Evolutionary conservation across 2,329 filamentous ascomycete species (phyloP).

Genomic region (Thermoascus crustaceus): DNA sequence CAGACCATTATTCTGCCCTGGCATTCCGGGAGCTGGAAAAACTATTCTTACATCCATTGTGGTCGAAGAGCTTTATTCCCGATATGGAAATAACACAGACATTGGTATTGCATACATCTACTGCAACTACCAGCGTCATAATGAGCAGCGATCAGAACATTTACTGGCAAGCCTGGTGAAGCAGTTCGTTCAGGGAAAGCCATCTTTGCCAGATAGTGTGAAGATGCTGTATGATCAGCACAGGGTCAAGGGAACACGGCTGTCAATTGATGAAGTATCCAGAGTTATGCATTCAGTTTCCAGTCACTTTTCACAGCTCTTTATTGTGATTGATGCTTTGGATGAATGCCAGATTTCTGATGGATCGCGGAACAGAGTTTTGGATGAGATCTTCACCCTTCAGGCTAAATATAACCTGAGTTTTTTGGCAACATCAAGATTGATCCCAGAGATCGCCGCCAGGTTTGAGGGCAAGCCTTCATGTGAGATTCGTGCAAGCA

Average conservation of each 20-base stretch:
- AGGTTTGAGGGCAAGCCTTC: slow-evolving; percentile 1
- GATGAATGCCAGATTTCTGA: slow-evolving; percentile 11
- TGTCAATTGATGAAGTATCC: slow-evolving; percentile 9
- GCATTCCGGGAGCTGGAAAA: too few relatives aligned
- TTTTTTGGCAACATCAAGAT: slow-evolving; percentile 7
- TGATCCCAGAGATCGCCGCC: slow-evolving; percentile 4
- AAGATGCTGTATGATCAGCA: slow-evolving; percentile 7
- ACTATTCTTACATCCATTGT: too few relatives aligned
- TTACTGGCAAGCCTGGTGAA: slow-evolving; percentile 3
- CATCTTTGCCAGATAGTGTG: slow-evolving; percentile 3
- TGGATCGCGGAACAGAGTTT: neutral
- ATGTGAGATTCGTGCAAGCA: slow-evolving; percentile 5
- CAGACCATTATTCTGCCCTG: too few relatives aligned
- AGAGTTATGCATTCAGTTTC: slow-evolving; percentile 2
- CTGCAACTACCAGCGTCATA: too few relatives aligned
- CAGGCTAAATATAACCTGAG: neutral
- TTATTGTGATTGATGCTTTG: slow-evolving; percentile 15
- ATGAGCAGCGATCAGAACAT: neutral
- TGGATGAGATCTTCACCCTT: neutral
- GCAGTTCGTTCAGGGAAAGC: slow-evolving; percentile 4
- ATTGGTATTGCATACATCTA: too few relatives aligned
- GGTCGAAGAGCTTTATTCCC: too few relatives aligned
- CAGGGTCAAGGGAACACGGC: neutral
- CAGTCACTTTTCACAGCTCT: slow-evolving; percentile 6
- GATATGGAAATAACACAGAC: too few relatives aligned